These are phyloP conservation scores for Coemansia sp. DNA, from an alignment of 192 early-diverging fungal species.

Conservation along the genomic window DNA sequence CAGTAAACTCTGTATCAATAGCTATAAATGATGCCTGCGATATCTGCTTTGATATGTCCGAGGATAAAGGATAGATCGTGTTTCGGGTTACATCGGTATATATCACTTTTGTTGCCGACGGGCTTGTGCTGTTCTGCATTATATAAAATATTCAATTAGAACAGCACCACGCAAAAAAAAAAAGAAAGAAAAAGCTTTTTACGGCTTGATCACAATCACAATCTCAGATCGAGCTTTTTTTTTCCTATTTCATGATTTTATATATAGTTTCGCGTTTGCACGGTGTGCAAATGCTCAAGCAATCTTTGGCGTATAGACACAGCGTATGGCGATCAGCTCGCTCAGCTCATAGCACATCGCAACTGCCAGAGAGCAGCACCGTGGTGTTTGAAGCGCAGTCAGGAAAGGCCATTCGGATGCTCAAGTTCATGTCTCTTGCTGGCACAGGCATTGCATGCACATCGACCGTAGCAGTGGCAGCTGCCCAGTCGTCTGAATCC, in stretches of 20 bases:
- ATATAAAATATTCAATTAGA: neutral
- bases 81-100: constrained; percentile 69
- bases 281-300: neutral
- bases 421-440: constrained; percentile 51
- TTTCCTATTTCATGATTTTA: neutral
- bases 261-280: neutral
- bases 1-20: constrained; percentile 91
- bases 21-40: constrained; percentile 70
- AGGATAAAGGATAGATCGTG: constrained; percentile 55
- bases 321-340: neutral
- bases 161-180: neutral
- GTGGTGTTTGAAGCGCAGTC: constrained; percentile 43
- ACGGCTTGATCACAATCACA: neutral
- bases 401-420: constrained; percentile 39
- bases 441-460: constrained; percentile 38
- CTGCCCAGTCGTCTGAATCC: constrained; percentile 16
- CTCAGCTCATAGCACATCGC: neutral
- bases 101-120: constrained; percentile 24
- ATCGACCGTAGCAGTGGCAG: constrained; percentile 19
- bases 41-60: constrained; percentile 49
- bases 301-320: neutral
- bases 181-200: constrained; percentile 1
- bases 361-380: neutral
- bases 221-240: constrained; percentile 1
- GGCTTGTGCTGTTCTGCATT: constrained; percentile 10